Evolutionary conservation across 2,329 filamentous ascomycete species (phyloP).

Genomic region (Fusarium coffeatum): DNA sequence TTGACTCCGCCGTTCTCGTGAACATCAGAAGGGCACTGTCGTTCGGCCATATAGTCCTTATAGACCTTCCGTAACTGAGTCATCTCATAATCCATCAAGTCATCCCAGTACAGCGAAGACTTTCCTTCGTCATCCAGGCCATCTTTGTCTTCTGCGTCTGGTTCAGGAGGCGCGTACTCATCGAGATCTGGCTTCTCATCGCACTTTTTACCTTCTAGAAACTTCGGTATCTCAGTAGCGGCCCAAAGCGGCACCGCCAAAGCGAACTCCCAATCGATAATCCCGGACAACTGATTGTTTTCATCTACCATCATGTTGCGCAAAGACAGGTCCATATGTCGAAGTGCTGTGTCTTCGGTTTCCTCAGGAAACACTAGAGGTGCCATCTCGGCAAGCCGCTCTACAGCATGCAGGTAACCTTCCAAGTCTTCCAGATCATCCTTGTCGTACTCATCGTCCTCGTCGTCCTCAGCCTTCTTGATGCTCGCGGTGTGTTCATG

Average conservation of each 20-base stretch:
- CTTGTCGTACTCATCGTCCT: not conserved
- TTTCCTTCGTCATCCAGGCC: no score
- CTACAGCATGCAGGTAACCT: not conserved
- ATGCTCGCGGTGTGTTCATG: not conserved
- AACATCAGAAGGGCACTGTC: no score
- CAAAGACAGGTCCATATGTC: not conserved
- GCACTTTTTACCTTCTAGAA: no score
- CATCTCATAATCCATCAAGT: not conserved
- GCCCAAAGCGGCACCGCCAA: not conserved
- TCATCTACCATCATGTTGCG: not conserved
- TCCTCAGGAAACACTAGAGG: not conserved
- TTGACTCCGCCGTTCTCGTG: no score
- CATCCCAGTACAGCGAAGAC: no score
- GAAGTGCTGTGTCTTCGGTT: not conserved
- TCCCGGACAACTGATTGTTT: not conserved
- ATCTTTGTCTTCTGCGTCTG: no score
- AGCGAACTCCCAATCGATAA: not conserved
- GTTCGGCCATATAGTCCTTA: not conserved
- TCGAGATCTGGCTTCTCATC: no score
- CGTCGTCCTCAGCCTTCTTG: not conserved
- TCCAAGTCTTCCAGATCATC: not conserved
- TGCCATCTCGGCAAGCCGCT: no score
- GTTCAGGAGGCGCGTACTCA: no score
- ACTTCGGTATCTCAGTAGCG: no score
- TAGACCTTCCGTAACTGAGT: not conserved